Evolutionary conservation across 306 rosid genomes (phyloP).

Genomic region (Cucurbita maxima): DNA sequence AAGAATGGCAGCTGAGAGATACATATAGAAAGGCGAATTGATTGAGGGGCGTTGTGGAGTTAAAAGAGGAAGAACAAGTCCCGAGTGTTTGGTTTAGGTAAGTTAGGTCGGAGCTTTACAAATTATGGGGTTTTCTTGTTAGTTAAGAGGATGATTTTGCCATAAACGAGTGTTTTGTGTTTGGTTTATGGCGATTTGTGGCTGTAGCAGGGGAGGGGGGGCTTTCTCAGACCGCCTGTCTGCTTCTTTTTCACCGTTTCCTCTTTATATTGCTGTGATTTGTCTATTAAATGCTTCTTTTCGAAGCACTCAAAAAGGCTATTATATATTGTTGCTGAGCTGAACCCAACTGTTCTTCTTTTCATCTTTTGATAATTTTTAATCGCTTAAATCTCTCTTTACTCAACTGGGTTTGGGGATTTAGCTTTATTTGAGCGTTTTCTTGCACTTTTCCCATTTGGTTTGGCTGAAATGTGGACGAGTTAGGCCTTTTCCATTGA

Average conservation of each 20-base stretch:
- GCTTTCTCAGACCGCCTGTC: slow-evolving; percentile 6
- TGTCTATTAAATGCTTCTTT: slow-evolving; percentile 27
- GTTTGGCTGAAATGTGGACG: not conserved
- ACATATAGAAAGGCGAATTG: not conserved
- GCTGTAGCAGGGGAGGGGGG: slow-evolving; percentile 10
- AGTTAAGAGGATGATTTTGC: slow-evolving; percentile 6
- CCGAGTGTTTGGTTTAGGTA: slow-evolving; percentile 17
- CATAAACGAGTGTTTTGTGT: slow-evolving; percentile 20
- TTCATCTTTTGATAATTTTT: not conserved
- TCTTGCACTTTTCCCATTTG: slow-evolving; percentile 1
- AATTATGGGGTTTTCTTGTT: not conserved
- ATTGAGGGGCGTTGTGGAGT: not conserved
- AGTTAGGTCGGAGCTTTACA: not conserved
- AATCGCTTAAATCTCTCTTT: not conserved
- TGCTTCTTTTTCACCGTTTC: slow-evolving; percentile 5
- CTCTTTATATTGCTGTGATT: slow-evolving; percentile 6
- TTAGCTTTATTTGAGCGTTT: not conserved
- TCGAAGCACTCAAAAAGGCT: slow-evolving; percentile 8
- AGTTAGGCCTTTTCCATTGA: not conserved
- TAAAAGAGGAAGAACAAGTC: not conserved
- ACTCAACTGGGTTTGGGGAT: not conserved
- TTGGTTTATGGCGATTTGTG: slow-evolving; percentile 6
- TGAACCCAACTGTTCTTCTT: slow-evolving; percentile 12
- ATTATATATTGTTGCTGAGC: slow-evolving; percentile 10
- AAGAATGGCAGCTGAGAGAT: slow-evolving; percentile 11